phyloP scores from a whole-genome alignment of 2,329 filamentous ascomycete genomes.

The Botryotinia narcissicola region DNA sequence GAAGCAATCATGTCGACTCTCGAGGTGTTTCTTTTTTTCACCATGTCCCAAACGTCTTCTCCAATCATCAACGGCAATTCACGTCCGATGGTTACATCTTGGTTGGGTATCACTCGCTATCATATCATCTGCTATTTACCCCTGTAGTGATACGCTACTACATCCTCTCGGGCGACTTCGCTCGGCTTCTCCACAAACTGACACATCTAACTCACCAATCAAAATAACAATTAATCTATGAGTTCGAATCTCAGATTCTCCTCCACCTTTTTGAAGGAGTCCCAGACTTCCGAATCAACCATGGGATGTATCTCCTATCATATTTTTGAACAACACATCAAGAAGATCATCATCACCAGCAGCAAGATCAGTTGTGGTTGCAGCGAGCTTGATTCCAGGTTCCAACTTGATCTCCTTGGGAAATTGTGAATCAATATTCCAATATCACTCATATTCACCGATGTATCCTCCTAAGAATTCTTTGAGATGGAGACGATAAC shows the following conservation, averaged over 20 bases:
- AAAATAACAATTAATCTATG: conserved; percentile 6
- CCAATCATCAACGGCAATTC: conserved; percentile 2
- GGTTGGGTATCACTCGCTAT: conserved; percentile 8
- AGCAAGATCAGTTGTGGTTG: neutral
- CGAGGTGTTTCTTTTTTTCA: neutral
- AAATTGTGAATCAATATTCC: conserved; percentile 2
- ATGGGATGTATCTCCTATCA: conserved; percentile 16
- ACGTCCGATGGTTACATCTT: conserved; percentile 12
- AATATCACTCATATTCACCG: conserved; percentile 19
- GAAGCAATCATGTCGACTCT: conserved; percentile 6
- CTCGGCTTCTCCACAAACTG: conserved; percentile 18
- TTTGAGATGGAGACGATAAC: conserved; percentile 55
- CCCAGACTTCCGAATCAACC: neutral
- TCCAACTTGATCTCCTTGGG: neutral
- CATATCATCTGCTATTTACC: conserved; percentile 6
- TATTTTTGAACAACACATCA: conserved; percentile 19
- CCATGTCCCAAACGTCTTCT: neutral
- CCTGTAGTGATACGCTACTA: conserved; percentile 11
- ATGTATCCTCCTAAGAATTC: conserved; percentile 28
- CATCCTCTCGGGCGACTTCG: conserved; percentile 6
- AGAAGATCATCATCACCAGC: conserved; percentile 12
- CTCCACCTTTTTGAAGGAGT: conserved; percentile 14
- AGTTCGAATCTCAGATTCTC: conserved; percentile 10
- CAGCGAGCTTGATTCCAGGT: conserved; percentile 3
- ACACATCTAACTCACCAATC: conserved; percentile 17